A percentile compares a stretch with the other conserved stretches of the same genome.
phyloP scores from a whole-genome alignment of 129 eudicot species.

The Chrysanthemum makinoi region DNA sequence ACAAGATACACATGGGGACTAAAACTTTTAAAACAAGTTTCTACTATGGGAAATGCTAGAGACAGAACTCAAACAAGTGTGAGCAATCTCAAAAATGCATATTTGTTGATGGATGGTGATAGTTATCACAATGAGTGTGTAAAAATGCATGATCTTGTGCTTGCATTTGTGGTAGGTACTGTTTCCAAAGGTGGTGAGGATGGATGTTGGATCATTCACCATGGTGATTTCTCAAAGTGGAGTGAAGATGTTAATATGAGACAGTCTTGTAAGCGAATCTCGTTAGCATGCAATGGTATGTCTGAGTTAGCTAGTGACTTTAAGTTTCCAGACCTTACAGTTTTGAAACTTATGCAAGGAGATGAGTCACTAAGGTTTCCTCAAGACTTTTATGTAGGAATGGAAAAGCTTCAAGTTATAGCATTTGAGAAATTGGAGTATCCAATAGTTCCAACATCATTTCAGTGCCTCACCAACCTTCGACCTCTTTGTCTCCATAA shows the following conservation, averaged over 20 bases:
- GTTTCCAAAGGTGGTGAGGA: neutral
- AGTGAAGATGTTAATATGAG: neutral
- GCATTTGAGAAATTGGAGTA: neutral
- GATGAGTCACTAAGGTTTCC: neutral
- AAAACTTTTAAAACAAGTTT: neutral
- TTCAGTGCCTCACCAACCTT: neutral
- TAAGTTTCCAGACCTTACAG: neutral
- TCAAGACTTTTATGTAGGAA: neutral
- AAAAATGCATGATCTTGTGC: constrained; percentile 24
- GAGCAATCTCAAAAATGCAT: constrained; percentile 2
- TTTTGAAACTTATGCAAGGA: neutral
- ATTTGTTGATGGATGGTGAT: neutral
- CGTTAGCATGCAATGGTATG: neutral
- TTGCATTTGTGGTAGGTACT: neutral
- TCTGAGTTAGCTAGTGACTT: neutral
- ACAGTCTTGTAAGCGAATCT: neutral
- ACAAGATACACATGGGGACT: constrained; percentile 12
- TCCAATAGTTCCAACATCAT: constrained; percentile 3
- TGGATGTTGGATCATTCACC: neutral
- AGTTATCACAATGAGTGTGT: neutral
- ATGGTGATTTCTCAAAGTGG: neutral
- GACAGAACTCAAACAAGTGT: neutral
- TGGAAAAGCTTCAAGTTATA: constrained; percentile 1
- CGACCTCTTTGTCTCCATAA: neutral
- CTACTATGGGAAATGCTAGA: neutral